Base-by-base conservation (phyloP, 2,329 filamentous ascomycete genomes). In the Cordyceps tenuipes region DNA sequence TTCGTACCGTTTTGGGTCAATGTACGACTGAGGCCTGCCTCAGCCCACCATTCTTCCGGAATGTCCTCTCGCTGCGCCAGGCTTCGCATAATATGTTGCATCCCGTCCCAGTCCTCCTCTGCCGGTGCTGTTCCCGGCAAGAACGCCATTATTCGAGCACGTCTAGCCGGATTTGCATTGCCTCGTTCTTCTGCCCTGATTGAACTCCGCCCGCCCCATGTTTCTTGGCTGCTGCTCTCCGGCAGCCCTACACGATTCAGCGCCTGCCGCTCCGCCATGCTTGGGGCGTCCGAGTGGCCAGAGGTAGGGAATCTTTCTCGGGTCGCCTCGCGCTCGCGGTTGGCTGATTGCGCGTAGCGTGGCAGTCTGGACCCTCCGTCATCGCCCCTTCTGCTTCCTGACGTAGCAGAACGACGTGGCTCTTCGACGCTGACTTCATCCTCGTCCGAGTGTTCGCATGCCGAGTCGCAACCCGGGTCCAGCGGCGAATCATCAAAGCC, bases 21-120 rank as follows among this genome's bases (percentile, higher is more conserved):
- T 15, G 79, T 86, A 63, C 85, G 82, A 67, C 79, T 85, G 64
- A 90, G 78, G 47, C 87, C 87, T 61, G 81, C 86, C 67, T 83
- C 81, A 61, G 83, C 83, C 90, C 90, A 95, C 85, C 88, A 92
- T 64, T 90, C 86, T 63, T 94, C 89, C 0, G 89, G 88, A 58
- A 94, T 87, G 66, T 92, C 88, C 68, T 90, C 82, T 26, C 89
- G 78, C 19, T 82, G 80, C 39, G 86, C 84, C 59, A 95, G 78
- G 48, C 84, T 81, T 65, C 87, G 84, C 41, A 94, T 79, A 51
- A 95, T 87, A 55, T 80, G 79, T 65, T 89, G 86, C 81, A 92
- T 87, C 50, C 86, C 83, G 23, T 82, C 79, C 69, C 69, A 71
- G 5, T 75, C 75, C 29, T 78, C 75, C 7, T 76, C 75, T 15